These are phyloP conservation scores for Penicillium sp. DNA, from an alignment of 2,329 filamentous ascomycete species.

Conservation along the genomic window DNA sequence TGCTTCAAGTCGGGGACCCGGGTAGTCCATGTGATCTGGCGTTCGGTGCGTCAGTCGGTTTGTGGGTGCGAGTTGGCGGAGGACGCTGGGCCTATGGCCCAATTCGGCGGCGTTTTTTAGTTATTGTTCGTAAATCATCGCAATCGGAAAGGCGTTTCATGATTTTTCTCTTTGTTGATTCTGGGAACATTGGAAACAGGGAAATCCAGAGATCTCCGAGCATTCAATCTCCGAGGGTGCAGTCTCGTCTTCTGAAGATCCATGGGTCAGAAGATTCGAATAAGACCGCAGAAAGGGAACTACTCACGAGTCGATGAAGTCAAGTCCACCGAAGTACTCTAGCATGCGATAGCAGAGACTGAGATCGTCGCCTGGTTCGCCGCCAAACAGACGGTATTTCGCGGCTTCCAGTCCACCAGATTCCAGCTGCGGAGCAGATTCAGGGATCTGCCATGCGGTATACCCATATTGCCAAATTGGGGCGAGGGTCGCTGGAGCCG, in stretches of 20 bases:
- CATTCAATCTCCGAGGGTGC: slow-evolving; percentile 30
- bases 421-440: slow-evolving; percentile 31
- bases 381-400: slow-evolving; percentile 47
- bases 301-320: slow-evolving; percentile 47
- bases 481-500: slow-evolving; percentile 31
- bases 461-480: slow-evolving; percentile 45
- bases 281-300: neutral
- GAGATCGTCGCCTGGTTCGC: slow-evolving; percentile 45
- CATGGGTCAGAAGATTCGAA: slow-evolving; percentile 15
- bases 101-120: slow-evolving; percentile 14
- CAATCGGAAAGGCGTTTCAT: slow-evolving; percentile 15
- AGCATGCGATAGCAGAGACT: slow-evolving; percentile 50
- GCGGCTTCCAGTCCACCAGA: slow-evolving; percentile 37
- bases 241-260: slow-evolving; percentile 15
- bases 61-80: slow-evolving; percentile 13
- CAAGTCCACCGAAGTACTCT: slow-evolving; percentile 50
- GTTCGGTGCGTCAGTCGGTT: slow-evolving; percentile 19
- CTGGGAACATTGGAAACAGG: slow-evolving; percentile 5
- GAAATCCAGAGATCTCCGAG: neutral
- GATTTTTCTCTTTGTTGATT: slow-evolving; percentile 15
- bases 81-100: slow-evolving; percentile 10
- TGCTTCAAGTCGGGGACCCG: slow-evolving; percentile 44
- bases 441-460: slow-evolving; percentile 40
- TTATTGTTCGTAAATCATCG: slow-evolving; percentile 20
- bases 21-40: slow-evolving; percentile 30